These are phyloP conservation scores for Pseudogymnoascus sp. DNA, from an alignment of 2,329 filamentous ascomycete genomes.

Conservation along the genomic window DNA sequence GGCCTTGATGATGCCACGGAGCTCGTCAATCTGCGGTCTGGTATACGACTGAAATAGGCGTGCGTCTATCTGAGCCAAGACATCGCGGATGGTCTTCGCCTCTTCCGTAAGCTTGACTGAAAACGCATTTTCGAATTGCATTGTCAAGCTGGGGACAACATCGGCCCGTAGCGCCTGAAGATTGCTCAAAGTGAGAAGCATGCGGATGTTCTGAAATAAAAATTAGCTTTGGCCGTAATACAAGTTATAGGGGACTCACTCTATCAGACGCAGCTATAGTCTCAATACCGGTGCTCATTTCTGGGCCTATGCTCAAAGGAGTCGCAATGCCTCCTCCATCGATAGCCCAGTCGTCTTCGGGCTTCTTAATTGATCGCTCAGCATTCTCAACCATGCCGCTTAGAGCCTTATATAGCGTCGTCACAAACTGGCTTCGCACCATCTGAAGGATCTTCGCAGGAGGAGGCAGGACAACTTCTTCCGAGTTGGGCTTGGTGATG, in stretches of 20 bases:
- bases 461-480: slow-evolving; percentile 75
- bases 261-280: slow-evolving; percentile 44
- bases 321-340: slow-evolving; percentile 26
- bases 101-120: slow-evolving; percentile 92
- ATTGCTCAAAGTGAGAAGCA: slow-evolving; percentile 90
- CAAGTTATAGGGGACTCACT: slow-evolving; percentile 30
- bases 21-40: slow-evolving; percentile 58
- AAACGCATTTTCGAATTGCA: slow-evolving; percentile 88
- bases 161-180: slow-evolving; percentile 73
- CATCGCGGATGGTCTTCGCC: slow-evolving; percentile 81
- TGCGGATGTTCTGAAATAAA: slow-evolving; percentile 66
- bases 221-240: not conserved
- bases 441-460: slow-evolving; percentile 81
- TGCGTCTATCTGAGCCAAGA: slow-evolving; percentile 81
- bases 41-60: slow-evolving; percentile 91
- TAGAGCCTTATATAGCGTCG: slow-evolving; percentile 84
- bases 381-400: slow-evolving; percentile 97
- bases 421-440: slow-evolving; percentile 86
- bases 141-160: slow-evolving; percentile 78
- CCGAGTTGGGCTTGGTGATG: slow-evolving; percentile 61
- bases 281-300: slow-evolving; percentile 36
- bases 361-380: slow-evolving; percentile 60
- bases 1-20: slow-evolving; percentile 60
- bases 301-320: slow-evolving; percentile 24
- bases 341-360: slow-evolving; percentile 31